A percentile compares a stretch with the other conserved stretches of the same genome.
Evolutionary conservation across 441 rosid genomes (phyloP).

Genomic region (Gossypium davidsonii): DNA sequence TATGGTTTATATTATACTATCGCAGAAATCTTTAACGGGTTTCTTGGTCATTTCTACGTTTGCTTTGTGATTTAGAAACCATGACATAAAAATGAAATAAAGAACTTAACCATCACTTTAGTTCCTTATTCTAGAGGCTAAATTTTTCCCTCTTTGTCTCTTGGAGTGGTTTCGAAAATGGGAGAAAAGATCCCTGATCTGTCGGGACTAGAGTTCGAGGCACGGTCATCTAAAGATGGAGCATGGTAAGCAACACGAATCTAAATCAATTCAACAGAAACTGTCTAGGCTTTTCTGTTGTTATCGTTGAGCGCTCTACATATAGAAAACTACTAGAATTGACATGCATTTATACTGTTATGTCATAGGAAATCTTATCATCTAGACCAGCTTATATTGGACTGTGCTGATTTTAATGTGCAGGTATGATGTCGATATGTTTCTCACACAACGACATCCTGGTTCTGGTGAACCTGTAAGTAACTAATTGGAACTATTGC

Average conservation of each 20-base stretch:
- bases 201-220: constrained; percentile 51
- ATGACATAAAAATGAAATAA: background rate
- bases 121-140: background rate
- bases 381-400: background rate
- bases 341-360: background rate
- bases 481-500: background rate
- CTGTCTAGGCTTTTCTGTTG: background rate
- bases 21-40: background rate
- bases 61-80: background rate
- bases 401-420: background rate
- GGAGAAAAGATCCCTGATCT: constrained; percentile 31
- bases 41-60: background rate
- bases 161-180: constrained; percentile 15
- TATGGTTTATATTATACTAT: background rate
- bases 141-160: background rate
- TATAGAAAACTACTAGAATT: background rate
- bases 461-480: constrained; percentile 58
- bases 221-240: constrained; percentile 61
- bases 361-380: background rate
- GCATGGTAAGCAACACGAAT: constrained; percentile 45
- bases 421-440: constrained; percentile 39
- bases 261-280: background rate
- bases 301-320: background rate
- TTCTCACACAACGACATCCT: constrained; percentile 41
- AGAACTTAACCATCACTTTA: background rate